A percentile compares a stretch with the other conserved stretches of the same genome.
phyloP scores from a whole-genome alignment of 1,284 basidiomycete species.

The Spongispora temasekensis region DNA sequence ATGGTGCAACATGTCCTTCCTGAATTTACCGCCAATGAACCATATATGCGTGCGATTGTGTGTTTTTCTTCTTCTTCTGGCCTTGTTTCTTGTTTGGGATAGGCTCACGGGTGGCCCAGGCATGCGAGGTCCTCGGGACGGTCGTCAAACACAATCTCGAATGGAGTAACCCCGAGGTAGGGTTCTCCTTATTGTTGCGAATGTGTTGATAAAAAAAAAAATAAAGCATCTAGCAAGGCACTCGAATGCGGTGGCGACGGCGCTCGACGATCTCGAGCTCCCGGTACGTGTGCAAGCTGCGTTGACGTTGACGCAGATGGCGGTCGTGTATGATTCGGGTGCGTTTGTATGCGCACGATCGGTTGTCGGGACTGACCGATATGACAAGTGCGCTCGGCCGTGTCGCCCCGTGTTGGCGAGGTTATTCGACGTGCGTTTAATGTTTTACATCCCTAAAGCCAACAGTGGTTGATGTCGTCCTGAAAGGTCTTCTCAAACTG shows the following conservation, averaged over 20 bases:
- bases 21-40: slow-evolving; percentile 62
- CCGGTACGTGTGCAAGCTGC: slow-evolving; percentile 87
- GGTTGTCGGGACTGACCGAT: background rate
- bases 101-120: slow-evolving; percentile 43
- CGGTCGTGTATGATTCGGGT: slow-evolving; percentile 68
- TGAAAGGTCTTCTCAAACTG: slow-evolving; percentile 81
- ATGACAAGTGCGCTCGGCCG: slow-evolving; percentile 61
- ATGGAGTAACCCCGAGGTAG: slow-evolving; percentile 69
- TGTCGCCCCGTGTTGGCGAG: slow-evolving; percentile 81
- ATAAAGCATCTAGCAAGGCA: slow-evolving; percentile 61
- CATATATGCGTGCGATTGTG: slow-evolving; percentile 76
- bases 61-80: slow-evolving; percentile 22
- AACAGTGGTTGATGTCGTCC: background rate
- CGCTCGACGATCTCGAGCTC: slow-evolving; percentile 74
- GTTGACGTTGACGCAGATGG: slow-evolving; percentile 78
- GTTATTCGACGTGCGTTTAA: slow-evolving; percentile 82
- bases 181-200: slow-evolving; percentile 10
- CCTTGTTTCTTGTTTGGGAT: background rate
- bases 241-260: slow-evolving; percentile 60
- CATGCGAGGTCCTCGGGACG: slow-evolving; percentile 77
- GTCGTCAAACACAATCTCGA: slow-evolving; percentile 66
- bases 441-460: no score
- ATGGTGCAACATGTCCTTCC: slow-evolving; percentile 72
- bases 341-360: slow-evolving; percentile 22
- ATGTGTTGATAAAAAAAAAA: background rate